Percentiles rank a stretch among this genome's conserved stretches.
These are phyloP conservation scores for Trichoderma citrinoviride DNA, from an alignment of 2,329 filamentous ascomycete species.

Conservation along the genomic window DNA sequence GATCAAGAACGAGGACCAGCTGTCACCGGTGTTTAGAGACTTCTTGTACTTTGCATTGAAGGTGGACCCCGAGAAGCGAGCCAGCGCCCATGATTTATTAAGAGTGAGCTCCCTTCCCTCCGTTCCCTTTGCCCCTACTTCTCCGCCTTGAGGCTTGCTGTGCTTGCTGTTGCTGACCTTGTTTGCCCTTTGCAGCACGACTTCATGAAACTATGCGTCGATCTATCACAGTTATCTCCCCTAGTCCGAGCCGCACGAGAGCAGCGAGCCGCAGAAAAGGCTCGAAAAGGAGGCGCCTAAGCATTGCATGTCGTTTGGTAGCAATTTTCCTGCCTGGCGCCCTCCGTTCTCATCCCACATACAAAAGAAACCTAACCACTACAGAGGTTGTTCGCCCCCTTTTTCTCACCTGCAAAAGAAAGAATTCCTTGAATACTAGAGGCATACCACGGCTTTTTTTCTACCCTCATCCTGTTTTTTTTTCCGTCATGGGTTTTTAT, in stretches of 20 bases:
- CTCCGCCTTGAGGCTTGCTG: neutral
- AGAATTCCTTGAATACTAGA: constrained; percentile 15
- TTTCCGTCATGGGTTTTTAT: neutral
- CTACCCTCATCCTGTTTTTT: neutral
- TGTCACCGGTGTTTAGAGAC: constrained; percentile 81
- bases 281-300: constrained; percentile 52
- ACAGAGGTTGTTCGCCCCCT: neutral
- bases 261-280: constrained; percentile 82
- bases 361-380: neutral
- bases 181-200: constrained; percentile 58
- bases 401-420: neutral
- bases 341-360: neutral
- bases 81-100: constrained; percentile 88
- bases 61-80: constrained; percentile 95
- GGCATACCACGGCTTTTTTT: neutral
- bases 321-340: neutral
- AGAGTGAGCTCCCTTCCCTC: constrained; percentile 61
- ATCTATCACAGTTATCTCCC: constrained; percentile 74
- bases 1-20: constrained; percentile 86
- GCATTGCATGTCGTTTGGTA: neutral
- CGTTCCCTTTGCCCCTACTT: constrained; percentile 30
- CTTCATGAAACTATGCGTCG: constrained; percentile 75
- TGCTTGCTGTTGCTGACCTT: constrained; percentile 25
- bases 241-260: constrained; percentile 82
- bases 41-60: constrained; percentile 92